These are phyloP conservation scores for Phaeosphaeria sp. DNA, from an alignment of 2,329 filamentous ascomycete species.

Conservation along the genomic window DNA sequence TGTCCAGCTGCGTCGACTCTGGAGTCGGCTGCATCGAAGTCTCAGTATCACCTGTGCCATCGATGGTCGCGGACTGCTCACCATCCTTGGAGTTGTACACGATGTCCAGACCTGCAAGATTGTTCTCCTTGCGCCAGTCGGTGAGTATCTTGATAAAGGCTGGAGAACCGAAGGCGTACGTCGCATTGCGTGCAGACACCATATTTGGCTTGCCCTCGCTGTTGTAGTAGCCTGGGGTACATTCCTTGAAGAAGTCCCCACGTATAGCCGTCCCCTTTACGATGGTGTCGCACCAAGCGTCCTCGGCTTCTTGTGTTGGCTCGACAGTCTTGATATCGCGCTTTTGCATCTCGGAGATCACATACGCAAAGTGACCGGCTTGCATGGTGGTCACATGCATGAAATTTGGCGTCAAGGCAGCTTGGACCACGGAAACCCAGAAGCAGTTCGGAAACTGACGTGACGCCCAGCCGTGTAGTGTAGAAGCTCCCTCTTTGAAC, in stretches of 20 bases:
- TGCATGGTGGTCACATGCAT: constrained; percentile 34
- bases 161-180: constrained; percentile 38
- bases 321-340: constrained; percentile 49
- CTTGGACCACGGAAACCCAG: constrained; percentile 40
- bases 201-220: constrained; percentile 26
- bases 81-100: constrained; percentile 7
- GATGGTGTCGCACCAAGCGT: constrained; percentile 55
- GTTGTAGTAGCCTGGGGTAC: constrained; percentile 64
- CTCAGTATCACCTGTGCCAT: constrained; percentile 1
- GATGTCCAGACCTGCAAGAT: constrained; percentile 40
- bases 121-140: constrained; percentile 38
- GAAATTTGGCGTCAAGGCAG: constrained; percentile 31
- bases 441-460: constrained; percentile 64
- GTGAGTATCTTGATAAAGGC: constrained; percentile 42
- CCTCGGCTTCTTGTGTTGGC: constrained; percentile 54
- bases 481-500: constrained; percentile 55
- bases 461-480: constrained; percentile 60
- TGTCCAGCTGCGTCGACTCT: not conserved
- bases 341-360: constrained; percentile 48
- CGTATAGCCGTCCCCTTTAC: constrained; percentile 51
- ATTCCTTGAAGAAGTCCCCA: constrained; percentile 51
- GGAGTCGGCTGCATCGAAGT: not conserved
- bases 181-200: constrained; percentile 29
- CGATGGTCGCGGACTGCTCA: constrained; percentile 1
- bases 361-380: constrained; percentile 54